Evolutionary conservation across 2,329 filamentous ascomycete species (phyloP).

Genomic region (Microascus cirrosus): DNA sequence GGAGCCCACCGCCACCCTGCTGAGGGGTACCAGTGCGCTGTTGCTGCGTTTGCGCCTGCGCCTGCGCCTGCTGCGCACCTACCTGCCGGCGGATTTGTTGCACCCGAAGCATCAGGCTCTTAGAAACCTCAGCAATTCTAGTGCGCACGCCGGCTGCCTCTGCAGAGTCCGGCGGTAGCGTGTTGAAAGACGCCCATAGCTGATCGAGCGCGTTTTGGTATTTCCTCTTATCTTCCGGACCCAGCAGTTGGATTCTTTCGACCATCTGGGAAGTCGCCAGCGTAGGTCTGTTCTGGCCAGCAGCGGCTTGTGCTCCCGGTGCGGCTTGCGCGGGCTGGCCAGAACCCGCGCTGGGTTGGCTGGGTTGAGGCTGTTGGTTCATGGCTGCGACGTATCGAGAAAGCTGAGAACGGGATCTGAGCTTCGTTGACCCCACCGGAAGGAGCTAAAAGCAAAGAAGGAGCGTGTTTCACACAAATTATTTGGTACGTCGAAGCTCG

Average conservation of each 20-base stretch:
- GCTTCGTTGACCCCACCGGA: too few species aligned
- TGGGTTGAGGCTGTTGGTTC: neutral
- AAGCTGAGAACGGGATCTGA: neutral
- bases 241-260: conserved; percentile 35
- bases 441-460: too few species aligned
- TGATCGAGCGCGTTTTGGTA: conserved; percentile 45
- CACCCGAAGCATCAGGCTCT: conserved; percentile 39
- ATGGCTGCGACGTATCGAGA: neutral
- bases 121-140: conserved; percentile 51
- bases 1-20: conserved; percentile 10
- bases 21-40: conserved; percentile 3
- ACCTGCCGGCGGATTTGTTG: conserved; percentile 19
- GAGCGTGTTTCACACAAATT: neutral
- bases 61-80: conserved; percentile 12
- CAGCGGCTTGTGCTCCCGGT: conserved; percentile 11
- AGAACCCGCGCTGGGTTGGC: conserved; percentile 2
- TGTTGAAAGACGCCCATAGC: conserved; percentile 43
- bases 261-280: conserved; percentile 43
- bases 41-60: conserved; percentile 9
- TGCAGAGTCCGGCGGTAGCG: conserved; percentile 30
- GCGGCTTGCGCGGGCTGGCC: conserved; percentile 10
- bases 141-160: conserved; percentile 39
- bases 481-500: neutral
- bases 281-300: conserved; percentile 14
- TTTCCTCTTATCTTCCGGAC: conserved; percentile 42